Evolutionary conservation across 2,329 filamentous ascomycete species (phyloP).

Genomic region (Cladosporium sp.): DNA sequence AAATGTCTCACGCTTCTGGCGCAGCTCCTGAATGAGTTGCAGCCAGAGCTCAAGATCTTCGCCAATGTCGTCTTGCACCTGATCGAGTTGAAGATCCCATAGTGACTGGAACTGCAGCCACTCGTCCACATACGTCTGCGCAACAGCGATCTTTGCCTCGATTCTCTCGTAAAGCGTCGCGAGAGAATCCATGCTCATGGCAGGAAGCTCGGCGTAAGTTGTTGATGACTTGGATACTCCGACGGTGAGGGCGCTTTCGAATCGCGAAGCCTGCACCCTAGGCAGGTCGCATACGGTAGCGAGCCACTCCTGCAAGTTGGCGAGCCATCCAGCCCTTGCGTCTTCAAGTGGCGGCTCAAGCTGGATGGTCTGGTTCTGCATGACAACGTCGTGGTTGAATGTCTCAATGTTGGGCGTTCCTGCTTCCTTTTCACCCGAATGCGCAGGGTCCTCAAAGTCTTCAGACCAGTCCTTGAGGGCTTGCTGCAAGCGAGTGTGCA

Average conservation of each 20-base stretch:
- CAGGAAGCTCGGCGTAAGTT: conserved; percentile 78
- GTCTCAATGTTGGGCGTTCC: conserved; percentile 62
- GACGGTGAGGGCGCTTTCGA: conserved; percentile 75
- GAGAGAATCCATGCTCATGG: conserved; percentile 72
- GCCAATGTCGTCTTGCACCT: conserved; percentile 86
- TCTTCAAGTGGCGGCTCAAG: conserved; percentile 89
- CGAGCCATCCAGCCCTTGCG: conserved; percentile 87
- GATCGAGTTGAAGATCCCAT: conserved; percentile 94
- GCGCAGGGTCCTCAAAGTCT: conserved; percentile 61
- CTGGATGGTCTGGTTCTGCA: conserved; percentile 97
- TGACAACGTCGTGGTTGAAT: conserved; percentile 85
- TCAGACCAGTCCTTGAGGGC: conserved; percentile 84
- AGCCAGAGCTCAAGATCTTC: conserved; percentile 91
- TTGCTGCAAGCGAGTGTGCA: conserved; percentile 74
- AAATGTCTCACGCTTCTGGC: conserved; percentile 91
- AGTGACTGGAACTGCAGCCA: conserved; percentile 98
- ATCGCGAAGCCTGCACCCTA: conserved; percentile 90
- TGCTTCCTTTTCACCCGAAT: conserved; percentile 25
- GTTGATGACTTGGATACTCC: conserved; percentile 51
- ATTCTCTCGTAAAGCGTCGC: conserved; percentile 74
- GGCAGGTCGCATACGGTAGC: conserved; percentile 86
- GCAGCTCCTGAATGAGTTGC: conserved; percentile 91
- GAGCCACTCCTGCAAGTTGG: conserved; percentile 88
- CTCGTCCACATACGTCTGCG: conserved; percentile 85
- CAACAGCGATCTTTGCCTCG: conserved; percentile 73